Evolutionary conservation across 129 eudicot species (phyloP).

Genomic region (Artemisia annua): DNA sequence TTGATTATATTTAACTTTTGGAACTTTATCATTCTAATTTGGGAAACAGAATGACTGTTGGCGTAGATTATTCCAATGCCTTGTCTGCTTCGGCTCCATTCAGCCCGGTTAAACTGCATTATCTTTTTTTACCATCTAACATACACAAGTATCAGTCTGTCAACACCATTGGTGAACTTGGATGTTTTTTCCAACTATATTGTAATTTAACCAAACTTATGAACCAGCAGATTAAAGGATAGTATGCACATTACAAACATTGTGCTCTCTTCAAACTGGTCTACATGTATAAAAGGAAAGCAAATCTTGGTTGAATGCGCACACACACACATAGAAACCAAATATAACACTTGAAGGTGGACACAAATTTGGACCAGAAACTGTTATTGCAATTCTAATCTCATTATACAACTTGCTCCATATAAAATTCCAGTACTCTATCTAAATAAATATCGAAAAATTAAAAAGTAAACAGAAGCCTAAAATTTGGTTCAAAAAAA

Average conservation of each 20-base stretch:
- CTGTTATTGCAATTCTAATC: not conserved
- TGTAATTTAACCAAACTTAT: too few relatives aligned
- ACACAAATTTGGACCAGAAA: conserved; percentile 11
- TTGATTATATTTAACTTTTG: not conserved
- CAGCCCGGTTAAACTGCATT: not conserved
- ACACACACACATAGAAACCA: not conserved
- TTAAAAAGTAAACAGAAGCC: not conserved
- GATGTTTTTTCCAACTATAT: too few relatives aligned
- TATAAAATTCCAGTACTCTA: not conserved
- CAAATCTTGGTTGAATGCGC: too few relatives aligned
- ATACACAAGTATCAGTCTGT: too few relatives aligned
- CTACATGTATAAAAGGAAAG: too few relatives aligned
- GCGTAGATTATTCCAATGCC: not conserved
- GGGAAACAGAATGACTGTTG: not conserved
- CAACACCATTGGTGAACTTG: too few relatives aligned
- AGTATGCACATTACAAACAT: too few relatives aligned
- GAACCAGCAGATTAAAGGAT: too few relatives aligned
- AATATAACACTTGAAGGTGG: not conserved
- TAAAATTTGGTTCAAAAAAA: too few relatives aligned
- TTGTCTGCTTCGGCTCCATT: not conserved
- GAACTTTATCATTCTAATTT: not conserved
- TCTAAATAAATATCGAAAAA: not conserved
- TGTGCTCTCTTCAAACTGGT: too few relatives aligned
- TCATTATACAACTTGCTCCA: conserved; percentile 5
- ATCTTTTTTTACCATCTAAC: too few relatives aligned